A percentile compares a stretch with the other conserved stretches of the same genome.
These are phyloP conservation scores for Mycena olivaceomarginata DNA, from an alignment of 768 basidiomycete genomes.

Conservation along the genomic window DNA sequence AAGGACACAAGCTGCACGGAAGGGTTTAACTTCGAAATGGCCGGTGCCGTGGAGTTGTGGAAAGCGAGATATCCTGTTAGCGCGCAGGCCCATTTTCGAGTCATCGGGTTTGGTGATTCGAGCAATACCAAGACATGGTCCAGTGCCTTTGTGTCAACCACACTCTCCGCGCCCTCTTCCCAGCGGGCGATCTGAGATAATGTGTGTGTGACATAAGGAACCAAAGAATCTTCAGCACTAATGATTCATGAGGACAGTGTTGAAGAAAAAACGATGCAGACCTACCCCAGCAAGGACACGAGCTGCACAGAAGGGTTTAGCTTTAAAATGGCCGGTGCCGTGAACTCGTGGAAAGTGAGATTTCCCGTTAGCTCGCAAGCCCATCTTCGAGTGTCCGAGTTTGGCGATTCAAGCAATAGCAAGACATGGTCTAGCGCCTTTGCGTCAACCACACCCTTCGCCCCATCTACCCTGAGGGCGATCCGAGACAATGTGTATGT, in stretches of 20 bases:
- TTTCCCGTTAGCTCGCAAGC: no score
- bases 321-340: no score
- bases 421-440: no score
- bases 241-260: no score
- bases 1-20: neutral
- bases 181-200: neutral
- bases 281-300: no score
- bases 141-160: neutral
- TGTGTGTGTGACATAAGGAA: neutral
- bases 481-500: no score
- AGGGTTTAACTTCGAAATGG: neutral
- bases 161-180: neutral
- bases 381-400: fast-evolving
- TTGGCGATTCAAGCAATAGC: no score
- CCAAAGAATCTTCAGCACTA: neutral
- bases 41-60: neutral
- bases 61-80: neutral
- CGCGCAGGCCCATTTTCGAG: neutral
- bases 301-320: no score
- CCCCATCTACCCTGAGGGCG: no score
- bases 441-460: no score
- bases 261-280: no score
- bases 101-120: neutral
- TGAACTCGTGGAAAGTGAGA: no score
- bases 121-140: neutral